Base-by-base conservation (phyloP, 495 filamentous ascomycete species). In the Penicillium manginii region DNA sequence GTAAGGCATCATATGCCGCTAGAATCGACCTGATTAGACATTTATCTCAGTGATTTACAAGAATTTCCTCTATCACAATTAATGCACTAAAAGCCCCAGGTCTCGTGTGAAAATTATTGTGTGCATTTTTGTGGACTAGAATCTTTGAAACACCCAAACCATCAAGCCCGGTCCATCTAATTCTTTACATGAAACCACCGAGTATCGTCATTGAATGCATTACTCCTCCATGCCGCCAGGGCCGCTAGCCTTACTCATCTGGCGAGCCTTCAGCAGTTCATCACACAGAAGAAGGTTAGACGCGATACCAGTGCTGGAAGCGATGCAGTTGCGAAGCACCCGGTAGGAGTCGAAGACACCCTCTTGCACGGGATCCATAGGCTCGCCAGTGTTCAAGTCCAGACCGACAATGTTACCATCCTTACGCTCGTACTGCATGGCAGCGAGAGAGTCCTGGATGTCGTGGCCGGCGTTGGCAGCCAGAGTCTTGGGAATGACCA, bases 271-370 rank as follows among this genome's bases (percentile, higher is more conserved):
- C 56, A 99, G 78, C 74, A 99, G 81, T 81, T 99, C 94, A 65
- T 99, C 94, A 62, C 96, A 98, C 19, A 99, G 84, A 60, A 99
- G 80, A 21, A 99, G 83, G 76, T 99, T 99, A 14, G 88, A 90
- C 17, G 94, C 93, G 67, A 99, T 99, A 40, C 94, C 91, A 10
- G 92, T 88, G 73, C 93, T 94, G 31, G 92, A 97, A 15, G 94
- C 91, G 63, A 98, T 86, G 68, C 87, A 91, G 75, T 98, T 97
- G 56, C 94, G 83, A 61, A 99, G 72, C 8, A 99, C 94, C 39
- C 96, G 86, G 84, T 92, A 99, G 4, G 92, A 96, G 70, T 99
- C 94, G 67, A 91, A 99, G 2, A 99, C 90, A 69, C 94, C 94
- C 65, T 87, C 87, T 54, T 93, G 86, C 23, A 91, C 84, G n/a